Percentiles rank a stretch among this genome's conserved stretches.
Conservation (phyloP, 805 yeast genomes). For the Candida loeiensis region DNA sequence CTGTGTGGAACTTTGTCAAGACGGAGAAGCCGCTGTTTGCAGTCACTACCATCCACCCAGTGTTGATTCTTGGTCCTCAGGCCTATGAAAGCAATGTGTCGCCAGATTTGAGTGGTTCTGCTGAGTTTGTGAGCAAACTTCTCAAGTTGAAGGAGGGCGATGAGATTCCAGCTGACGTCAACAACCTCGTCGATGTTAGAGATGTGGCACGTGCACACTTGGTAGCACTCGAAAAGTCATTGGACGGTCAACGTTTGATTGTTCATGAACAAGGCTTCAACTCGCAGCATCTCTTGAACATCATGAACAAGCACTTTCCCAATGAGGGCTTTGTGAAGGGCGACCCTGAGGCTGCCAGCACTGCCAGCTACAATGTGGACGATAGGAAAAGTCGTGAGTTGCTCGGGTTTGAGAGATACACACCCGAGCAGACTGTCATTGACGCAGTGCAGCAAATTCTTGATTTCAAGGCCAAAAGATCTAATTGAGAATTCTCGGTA, state of each 20-base stretch:
- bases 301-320: constrained; percentile 22
- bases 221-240: constrained; percentile 27
- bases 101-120: constrained; percentile 21
- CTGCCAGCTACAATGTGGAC: constrained; percentile 5
- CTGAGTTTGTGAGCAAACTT: constrained; percentile 17
- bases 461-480: no score
- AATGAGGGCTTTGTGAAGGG: constrained; percentile 17
- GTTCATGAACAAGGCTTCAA: constrained; percentile 16
- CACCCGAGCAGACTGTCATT: constrained; percentile 11
- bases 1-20: constrained; percentile 28
- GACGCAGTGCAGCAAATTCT: background rate
- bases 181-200: constrained; percentile 19
- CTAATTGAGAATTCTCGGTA: no score
- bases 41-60: constrained; percentile 24
- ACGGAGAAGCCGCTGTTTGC: constrained; percentile 13
- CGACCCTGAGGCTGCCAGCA: constrained; percentile 7
- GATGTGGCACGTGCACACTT: constrained; percentile 32
- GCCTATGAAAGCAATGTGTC: constrained; percentile 10
- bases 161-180: constrained; percentile 15
- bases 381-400: constrained; percentile 16
- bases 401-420: constrained; percentile 17
- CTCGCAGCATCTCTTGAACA: constrained; percentile 17
- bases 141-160: constrained; percentile 11
- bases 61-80: constrained; percentile 16
- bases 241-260: constrained; percentile 28